Percentiles rank a stretch among this genome's conserved stretches.
Conservation (phyloP, 2,329 filamentous ascomycete species). For the Ophiocordyceps australis region DNA sequence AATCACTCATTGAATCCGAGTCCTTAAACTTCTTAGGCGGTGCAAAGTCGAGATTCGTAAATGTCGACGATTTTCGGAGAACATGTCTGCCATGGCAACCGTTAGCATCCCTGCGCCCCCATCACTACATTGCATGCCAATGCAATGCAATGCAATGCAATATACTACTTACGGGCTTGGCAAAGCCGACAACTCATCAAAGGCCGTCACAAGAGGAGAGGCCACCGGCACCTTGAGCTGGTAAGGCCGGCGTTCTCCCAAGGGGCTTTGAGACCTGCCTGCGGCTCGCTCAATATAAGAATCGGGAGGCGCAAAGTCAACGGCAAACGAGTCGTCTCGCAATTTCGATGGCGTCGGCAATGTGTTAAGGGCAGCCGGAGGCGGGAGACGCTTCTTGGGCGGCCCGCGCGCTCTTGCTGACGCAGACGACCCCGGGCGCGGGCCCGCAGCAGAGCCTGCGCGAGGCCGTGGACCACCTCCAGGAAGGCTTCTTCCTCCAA, state of each 20-base stretch:
- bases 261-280: constrained; percentile 48
- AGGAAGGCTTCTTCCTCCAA: constrained; percentile 27
- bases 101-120: constrained; percentile 2
- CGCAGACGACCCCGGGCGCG: constrained; percentile 43
- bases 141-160: too few relatives aligned
- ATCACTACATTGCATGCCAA: too few relatives aligned
- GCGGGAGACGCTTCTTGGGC: constrained; percentile 36
- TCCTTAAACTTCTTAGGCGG: constrained; percentile 59
- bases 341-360: constrained; percentile 77
- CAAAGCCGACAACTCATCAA: constrained; percentile 69
- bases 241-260: constrained; percentile 52
- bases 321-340: constrained; percentile 61
- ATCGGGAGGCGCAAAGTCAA: constrained; percentile 75
- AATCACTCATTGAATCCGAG: constrained; percentile 39
- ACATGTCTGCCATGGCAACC: constrained; percentile 35
- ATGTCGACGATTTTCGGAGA: constrained; percentile 61
- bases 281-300: constrained; percentile 46
- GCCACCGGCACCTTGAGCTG: constrained; percentile 53
- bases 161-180: constrained; percentile 89
- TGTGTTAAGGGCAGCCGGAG: constrained; percentile 54
- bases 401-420: constrained; percentile 26
- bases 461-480: constrained; percentile 33
- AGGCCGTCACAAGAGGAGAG: constrained; percentile 65
- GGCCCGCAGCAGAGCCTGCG: constrained; percentile 21
- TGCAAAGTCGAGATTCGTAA: constrained; percentile 66